Evolutionary conservation across 2,329 filamentous ascomycete species (phyloP).

Genomic region (Neocatenulostroma microsporum): DNA sequence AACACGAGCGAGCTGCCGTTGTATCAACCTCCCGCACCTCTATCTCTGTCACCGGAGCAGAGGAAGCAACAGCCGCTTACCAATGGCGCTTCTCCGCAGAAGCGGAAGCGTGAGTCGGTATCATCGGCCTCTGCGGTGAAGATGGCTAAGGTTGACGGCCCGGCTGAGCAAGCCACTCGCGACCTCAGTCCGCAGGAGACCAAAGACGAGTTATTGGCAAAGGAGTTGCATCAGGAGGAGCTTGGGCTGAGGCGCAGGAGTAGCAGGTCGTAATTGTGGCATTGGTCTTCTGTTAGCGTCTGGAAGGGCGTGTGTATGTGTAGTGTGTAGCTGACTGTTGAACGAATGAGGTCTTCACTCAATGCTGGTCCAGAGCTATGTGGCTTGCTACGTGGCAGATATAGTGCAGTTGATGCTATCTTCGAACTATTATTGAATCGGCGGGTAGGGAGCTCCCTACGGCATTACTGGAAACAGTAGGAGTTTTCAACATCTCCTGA

Average conservation of each 20-base stretch:
- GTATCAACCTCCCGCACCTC: slow-evolving; percentile 22
- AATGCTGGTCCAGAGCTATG: too few relatives aligned
- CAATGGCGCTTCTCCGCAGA: slow-evolving; percentile 11
- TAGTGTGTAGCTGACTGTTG: too few relatives aligned
- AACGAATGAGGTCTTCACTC: too few relatives aligned
- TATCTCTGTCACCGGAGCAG: slow-evolving; percentile 24
- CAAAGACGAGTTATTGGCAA: slow-evolving; percentile 12
- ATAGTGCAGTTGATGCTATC: too few relatives aligned
- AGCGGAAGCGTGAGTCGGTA: slow-evolving; percentile 19
- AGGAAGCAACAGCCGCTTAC: slow-evolving; percentile 16
- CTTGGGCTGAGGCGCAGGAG: slow-evolving; percentile 13
- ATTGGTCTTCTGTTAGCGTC: too few relatives aligned
- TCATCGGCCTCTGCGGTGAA: slow-evolving; percentile 9
- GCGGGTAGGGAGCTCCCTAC: too few relatives aligned
- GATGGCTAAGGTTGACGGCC: slow-evolving; percentile 5
- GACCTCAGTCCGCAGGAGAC: slow-evolving; percentile 8
- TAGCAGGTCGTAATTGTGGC: too few relatives aligned
- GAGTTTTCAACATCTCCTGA: too few relatives aligned
- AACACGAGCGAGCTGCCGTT: slow-evolving; percentile 16
- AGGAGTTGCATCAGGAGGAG: slow-evolving; percentile 15
- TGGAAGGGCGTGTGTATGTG: too few relatives aligned
- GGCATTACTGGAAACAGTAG: too few relatives aligned
- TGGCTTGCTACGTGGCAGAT: too few relatives aligned
- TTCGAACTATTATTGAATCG: too few relatives aligned
- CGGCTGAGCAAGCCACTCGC: not conserved